Conservation (phyloP, 306 rosid species). For the Senna tora region DNA sequence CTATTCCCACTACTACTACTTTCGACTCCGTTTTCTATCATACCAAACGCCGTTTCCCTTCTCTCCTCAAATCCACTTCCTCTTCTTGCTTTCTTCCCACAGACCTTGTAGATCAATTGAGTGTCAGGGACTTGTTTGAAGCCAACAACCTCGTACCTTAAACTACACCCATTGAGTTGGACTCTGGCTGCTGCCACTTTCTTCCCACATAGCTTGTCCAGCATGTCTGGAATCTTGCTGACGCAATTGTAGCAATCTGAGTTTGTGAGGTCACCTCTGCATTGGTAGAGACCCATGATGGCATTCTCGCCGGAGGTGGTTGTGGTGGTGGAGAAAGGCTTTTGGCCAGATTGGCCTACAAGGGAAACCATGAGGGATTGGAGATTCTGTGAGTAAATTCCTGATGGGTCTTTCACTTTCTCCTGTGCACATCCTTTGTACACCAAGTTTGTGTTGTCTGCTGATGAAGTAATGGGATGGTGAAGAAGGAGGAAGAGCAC, state of each 20-base stretch:
- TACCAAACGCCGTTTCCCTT: slow-evolving; percentile 59
- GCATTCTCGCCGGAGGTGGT: slow-evolving; percentile 52
- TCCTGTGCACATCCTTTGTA: slow-evolving; percentile 72
- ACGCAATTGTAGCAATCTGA: slow-evolving; percentile 60
- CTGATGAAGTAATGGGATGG: slow-evolving; percentile 31
- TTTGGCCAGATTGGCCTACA: slow-evolving; percentile 54
- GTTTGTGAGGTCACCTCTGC: slow-evolving; percentile 76
- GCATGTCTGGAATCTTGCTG: slow-evolving; percentile 48
- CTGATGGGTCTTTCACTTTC: slow-evolving; percentile 56
- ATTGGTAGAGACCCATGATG: slow-evolving; percentile 65
- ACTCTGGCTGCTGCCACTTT: slow-evolving; percentile 57
- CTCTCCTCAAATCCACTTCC: slow-evolving; percentile 57
- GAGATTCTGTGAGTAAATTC: slow-evolving; percentile 57
- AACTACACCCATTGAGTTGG: slow-evolving; percentile 65
- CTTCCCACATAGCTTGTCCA: slow-evolving; percentile 51
- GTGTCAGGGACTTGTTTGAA: slow-evolving; percentile 60
- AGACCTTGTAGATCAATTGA: slow-evolving; percentile 56
- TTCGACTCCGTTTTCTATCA: slow-evolving; percentile 58
- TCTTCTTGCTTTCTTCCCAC: slow-evolving; percentile 46
- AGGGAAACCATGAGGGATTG: slow-evolving; percentile 55
- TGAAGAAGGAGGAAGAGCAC: background rate
- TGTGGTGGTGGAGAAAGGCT: slow-evolving; percentile 50
- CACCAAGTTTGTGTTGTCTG: slow-evolving; percentile 51
- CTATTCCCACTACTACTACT: slow-evolving; percentile 49
- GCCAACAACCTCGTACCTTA: slow-evolving; percentile 67